Evolutionary conservation across 345 rosid genomes (phyloP).

Genomic region (Salix brachista): DNA sequence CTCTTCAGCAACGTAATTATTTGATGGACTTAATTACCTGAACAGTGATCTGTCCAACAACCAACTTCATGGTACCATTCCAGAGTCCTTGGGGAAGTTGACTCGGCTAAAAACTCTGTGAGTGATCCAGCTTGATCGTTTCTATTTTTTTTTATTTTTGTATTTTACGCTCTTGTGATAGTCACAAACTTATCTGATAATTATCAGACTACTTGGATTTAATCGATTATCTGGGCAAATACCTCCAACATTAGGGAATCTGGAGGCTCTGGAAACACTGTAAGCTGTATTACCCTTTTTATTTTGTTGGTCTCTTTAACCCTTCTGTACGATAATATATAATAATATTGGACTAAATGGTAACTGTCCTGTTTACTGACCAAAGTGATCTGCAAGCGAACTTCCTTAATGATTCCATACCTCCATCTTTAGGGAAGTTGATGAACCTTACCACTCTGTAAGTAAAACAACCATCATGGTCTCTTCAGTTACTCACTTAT

Average conservation of each 20-base stretch:
- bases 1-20: not conserved
- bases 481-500: not conserved
- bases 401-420: conserved; percentile 4
- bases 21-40: not conserved
- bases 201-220: fast-evolving
- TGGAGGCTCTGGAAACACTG: not conserved
- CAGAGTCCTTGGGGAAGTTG: not conserved
- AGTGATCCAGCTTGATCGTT: no score
- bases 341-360: no score
- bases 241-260: not conserved
- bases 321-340: no score
- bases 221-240: no score
- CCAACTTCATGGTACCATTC: not conserved
- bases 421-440: conserved; percentile 4
- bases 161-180: no score
- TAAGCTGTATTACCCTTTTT: not conserved
- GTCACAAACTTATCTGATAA: no score
- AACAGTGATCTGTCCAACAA: not conserved
- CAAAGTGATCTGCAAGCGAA: not conserved
- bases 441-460: not conserved
- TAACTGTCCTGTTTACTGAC: not conserved
- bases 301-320: no score
- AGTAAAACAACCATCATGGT: not conserved
- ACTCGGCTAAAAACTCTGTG: no score
- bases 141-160: no score